These are phyloP conservation scores for Trypanosoma grayi DNA, from an alignment of 208 protist species.

Conservation along the genomic window DNA sequence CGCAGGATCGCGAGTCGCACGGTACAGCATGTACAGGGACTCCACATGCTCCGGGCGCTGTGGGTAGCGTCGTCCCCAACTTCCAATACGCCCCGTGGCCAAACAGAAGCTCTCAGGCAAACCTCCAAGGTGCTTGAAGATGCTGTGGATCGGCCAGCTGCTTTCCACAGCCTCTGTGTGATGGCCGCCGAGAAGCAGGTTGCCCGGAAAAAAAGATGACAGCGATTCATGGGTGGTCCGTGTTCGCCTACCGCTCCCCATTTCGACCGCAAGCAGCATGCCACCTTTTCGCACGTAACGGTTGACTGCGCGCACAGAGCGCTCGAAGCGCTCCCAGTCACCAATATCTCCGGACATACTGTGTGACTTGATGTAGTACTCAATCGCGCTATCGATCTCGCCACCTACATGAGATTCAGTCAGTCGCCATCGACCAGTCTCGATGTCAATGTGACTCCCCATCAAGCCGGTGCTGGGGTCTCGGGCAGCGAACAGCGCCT, in stretches of 20 bases:
- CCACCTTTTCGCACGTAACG: slow-evolving; percentile 27
- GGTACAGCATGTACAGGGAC: slow-evolving; percentile 78
- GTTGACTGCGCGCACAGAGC: slow-evolving; percentile 17
- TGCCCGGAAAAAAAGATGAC: slow-evolving; percentile 79
- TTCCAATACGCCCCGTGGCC: background rate
- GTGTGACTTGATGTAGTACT: slow-evolving; percentile 87
- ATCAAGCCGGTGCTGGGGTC: slow-evolving; percentile 30
- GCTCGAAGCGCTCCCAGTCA: slow-evolving; percentile 50
- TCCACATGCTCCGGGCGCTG: slow-evolving; percentile 89
- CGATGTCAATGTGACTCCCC: slow-evolving; percentile 49
- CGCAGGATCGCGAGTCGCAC: slow-evolving; percentile 53
- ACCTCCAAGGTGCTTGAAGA: slow-evolving; percentile 70
- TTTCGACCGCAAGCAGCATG: slow-evolving; percentile 57
- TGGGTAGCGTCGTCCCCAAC: slow-evolving; percentile 39
- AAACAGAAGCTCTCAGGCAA: slow-evolving; percentile 65
- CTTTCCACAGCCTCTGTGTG: slow-evolving; percentile 40
- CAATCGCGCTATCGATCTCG: slow-evolving; percentile 73
- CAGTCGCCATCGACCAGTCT: slow-evolving; percentile 25
- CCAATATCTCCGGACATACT: slow-evolving; percentile 56
- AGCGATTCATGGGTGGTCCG: slow-evolving; percentile 51
- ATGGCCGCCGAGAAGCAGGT: slow-evolving; percentile 60
- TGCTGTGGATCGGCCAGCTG: slow-evolving; percentile 41
- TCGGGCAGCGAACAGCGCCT: slow-evolving; percentile 32
- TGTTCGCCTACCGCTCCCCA: slow-evolving; percentile 28
- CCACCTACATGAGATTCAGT: slow-evolving; percentile 51